Evolutionary conservation across 2,329 filamentous ascomycete genomes (phyloP).

Genomic region (Juglanconis juglandina): DNA sequence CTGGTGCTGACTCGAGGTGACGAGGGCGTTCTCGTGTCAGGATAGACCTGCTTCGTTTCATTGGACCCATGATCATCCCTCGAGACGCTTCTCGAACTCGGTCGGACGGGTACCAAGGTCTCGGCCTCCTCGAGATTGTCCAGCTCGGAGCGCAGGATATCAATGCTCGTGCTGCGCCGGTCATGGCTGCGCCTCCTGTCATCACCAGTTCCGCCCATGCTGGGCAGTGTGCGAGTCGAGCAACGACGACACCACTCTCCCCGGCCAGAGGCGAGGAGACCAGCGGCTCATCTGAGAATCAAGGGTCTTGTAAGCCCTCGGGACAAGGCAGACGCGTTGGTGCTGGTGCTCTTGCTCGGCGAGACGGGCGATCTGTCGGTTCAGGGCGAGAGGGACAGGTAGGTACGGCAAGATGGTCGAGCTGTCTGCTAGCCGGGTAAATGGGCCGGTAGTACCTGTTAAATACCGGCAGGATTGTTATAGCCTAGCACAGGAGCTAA

Average conservation of each 20-base stretch:
- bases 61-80: slow-evolving; percentile 1
- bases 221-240: not conserved
- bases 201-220: slow-evolving; percentile 21
- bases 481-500: too few species aligned
- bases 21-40: not conserved
- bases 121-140: slow-evolving; percentile 25
- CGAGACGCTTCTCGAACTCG: not conserved
- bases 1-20: slow-evolving; percentile 2
- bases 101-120: slow-evolving; percentile 1
- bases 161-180: slow-evolving; percentile 16
- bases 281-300: slow-evolving; percentile 3
- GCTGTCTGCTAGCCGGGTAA: too few species aligned
- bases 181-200: slow-evolving; percentile 13
- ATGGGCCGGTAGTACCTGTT: too few species aligned
- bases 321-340: too few species aligned
- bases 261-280: not conserved
- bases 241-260: not conserved
- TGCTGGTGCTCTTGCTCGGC: too few species aligned
- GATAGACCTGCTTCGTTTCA: not conserved
- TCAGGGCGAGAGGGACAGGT: too few species aligned
- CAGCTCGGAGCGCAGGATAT: slow-evolving; percentile 23
- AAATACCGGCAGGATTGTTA: too few species aligned
- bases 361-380: too few species aligned
- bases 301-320: not conserved
- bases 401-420: too few species aligned